Percentiles rank a stretch among this genome's conserved stretches.
Conservation (phyloP, 2,329 filamentous ascomycete species). For the Raffaelea ambrosiae region DNA sequence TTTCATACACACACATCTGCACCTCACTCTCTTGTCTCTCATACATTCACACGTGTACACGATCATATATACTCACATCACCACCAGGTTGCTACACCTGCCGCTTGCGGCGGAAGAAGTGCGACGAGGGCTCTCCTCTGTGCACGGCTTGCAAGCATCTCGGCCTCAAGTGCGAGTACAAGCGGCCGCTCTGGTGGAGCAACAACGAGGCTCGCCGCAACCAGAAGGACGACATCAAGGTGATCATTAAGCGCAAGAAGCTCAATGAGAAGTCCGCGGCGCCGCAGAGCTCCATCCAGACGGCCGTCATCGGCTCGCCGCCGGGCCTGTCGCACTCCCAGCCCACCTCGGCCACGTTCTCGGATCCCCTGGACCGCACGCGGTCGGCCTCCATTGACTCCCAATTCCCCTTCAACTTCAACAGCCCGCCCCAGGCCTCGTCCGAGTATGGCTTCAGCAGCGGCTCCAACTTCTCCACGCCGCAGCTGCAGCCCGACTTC, state of each 20-base stretch:
- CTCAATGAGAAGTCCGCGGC: conserved; percentile 70
- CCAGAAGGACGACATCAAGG: conserved; percentile 95
- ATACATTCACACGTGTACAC: not conserved
- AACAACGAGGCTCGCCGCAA: conserved; percentile 77
- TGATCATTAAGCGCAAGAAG: conserved; percentile 96
- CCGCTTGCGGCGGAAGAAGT: conserved; percentile 60
- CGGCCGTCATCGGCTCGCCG: conserved; percentile 53
- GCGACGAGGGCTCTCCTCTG: conserved; percentile 54
- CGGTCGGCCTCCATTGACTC: conserved; percentile 75
- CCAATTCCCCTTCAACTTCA: conserved; percentile 67
- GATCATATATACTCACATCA: too few species aligned
- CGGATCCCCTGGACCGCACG: conserved; percentile 63
- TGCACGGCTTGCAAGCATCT: conserved; percentile 65
- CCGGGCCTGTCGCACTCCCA: conserved; percentile 74
- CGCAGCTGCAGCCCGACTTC: conserved; percentile 54
- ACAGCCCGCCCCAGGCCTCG: conserved; percentile 41
- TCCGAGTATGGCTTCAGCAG: conserved; percentile 33
- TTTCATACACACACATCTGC: not conserved
- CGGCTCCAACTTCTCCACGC: conserved; percentile 44
- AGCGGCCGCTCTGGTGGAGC: conserved; percentile 94
- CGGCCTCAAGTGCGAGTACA: conserved; percentile 87
- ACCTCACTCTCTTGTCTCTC: not conserved
- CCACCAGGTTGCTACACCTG: conserved; percentile 62
- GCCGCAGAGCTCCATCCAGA: conserved; percentile 30
- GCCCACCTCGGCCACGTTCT: conserved; percentile 71